These are phyloP conservation scores for Pseudodiploospora longispora DNA, from an alignment of 2,329 filamentous ascomycete genomes.

Conservation along the genomic window DNA sequence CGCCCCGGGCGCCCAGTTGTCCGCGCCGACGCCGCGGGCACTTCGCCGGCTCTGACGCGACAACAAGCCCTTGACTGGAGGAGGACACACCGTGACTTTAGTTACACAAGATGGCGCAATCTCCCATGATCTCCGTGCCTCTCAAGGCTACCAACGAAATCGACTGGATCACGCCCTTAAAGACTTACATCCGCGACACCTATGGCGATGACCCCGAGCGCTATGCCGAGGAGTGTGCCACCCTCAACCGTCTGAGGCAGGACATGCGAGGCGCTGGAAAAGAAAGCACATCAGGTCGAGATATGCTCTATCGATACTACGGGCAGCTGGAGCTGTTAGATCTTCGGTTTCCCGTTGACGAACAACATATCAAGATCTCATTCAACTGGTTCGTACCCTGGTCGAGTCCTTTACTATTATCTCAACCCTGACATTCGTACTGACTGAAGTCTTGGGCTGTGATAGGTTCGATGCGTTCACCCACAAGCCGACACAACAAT, in stretches of 20 bases:
- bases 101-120: slow-evolving; percentile 58
- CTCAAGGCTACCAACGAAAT: slow-evolving; percentile 95
- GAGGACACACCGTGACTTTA: neutral
- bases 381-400: slow-evolving; percentile 72
- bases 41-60: slow-evolving; percentile 6
- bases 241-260: slow-evolving; percentile 88
- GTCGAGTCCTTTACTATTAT: neutral
- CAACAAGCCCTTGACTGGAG: slow-evolving; percentile 3
- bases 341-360: slow-evolving; percentile 90
- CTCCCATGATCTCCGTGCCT: slow-evolving; percentile 91
- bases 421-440: neutral
- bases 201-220: slow-evolving; percentile 96
- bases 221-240: slow-evolving; percentile 91
- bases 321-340: slow-evolving; percentile 93
- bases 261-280: slow-evolving; percentile 97
- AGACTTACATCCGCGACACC: slow-evolving; percentile 84
- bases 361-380: slow-evolving; percentile 97
- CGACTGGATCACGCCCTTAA: slow-evolving; percentile 90
- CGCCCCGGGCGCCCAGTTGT: slow-evolving; percentile 2
- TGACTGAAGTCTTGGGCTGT: neutral
- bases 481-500: slow-evolving; percentile 93
- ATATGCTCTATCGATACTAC: slow-evolving; percentile 94
- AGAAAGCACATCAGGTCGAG: slow-evolving; percentile 87
- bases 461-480: slow-evolving; percentile 97
- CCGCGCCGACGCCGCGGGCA: slow-evolving; percentile 8